These are phyloP conservation scores for Amanita exitialis DNA, from an alignment of 768 basidiomycete genomes.

Conservation along the genomic window DNA sequence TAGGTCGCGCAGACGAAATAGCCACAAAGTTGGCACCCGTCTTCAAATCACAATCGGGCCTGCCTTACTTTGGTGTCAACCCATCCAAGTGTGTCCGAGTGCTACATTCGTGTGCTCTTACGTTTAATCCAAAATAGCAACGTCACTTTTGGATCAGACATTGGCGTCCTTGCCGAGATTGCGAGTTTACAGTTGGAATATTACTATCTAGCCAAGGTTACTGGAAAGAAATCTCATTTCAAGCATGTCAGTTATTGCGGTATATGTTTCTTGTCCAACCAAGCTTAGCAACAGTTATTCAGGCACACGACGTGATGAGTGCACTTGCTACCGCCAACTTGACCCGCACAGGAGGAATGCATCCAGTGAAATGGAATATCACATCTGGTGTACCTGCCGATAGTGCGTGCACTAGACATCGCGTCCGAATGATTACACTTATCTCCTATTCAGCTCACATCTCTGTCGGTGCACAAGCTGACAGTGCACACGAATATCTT, in stretches of 20 bases:
- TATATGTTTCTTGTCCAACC: background rate
- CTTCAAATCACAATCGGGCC: conserved; percentile 59
- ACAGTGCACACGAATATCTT: conserved; percentile 72
- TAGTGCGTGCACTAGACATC: conserved; percentile 25
- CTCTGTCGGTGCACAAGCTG: conserved; percentile 57
- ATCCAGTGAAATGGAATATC: conserved; percentile 50
- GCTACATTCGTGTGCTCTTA: background rate
- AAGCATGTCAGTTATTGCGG: conserved; percentile 32
- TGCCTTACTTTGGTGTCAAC: conserved; percentile 67
- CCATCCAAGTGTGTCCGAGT: conserved; percentile 37
- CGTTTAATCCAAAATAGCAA: conserved; percentile 8
- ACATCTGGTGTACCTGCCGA: conserved; percentile 32
- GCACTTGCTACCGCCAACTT: conserved; percentile 38
- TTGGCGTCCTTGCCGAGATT: conserved; percentile 64
- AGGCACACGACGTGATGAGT: conserved; percentile 42
- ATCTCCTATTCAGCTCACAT: conserved; percentile 23
- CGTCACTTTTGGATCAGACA: conserved; percentile 17
- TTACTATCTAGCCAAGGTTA: conserved; percentile 70
- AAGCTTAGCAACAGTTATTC: background rate
- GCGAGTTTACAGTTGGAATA: conserved; percentile 80
- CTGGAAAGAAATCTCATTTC: conserved; percentile 56
- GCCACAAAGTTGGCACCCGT: conserved; percentile 61
- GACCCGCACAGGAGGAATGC: conserved; percentile 45
- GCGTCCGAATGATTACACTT: background rate
- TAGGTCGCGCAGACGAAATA: conserved; percentile 70